Evolutionary conservation across 495 filamentous ascomycete species (phyloP), one percentile per base, ranked within the genome.

Genomic region (Extremus antarcticus): DNA sequence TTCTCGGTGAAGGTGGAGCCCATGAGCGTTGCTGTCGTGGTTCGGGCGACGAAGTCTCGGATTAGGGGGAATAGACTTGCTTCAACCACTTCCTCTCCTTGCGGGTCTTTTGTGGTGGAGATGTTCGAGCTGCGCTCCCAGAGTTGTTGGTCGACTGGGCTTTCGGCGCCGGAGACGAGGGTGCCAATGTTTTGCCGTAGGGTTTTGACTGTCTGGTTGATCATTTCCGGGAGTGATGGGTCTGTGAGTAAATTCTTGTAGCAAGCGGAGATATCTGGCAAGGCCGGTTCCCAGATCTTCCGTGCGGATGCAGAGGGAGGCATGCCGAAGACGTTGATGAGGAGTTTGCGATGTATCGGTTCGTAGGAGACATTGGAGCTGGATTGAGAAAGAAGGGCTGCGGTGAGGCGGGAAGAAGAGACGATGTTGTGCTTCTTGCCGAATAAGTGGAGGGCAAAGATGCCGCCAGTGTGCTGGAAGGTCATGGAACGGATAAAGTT

Each of bases 131-230:
- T 69, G 2, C 79, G 76, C 63, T 86, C 83, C 82, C 83, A 85
- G 0, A 65, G 67, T 52, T 70, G 70, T 57, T 83, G 77, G 57
- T 87, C 82, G 23, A 85, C 77, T 3, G 74, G 62, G 45, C 79
- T 80, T n/a, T 70, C 66, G 35, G 68, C 73, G 57, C 82, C 83
- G 4, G 76, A 78, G 23, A 85, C 77, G 25, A 86, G 56, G 50
- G 78, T 74, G 57, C 73, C 58, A 53, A 75, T 53, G 65, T 73
- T 51, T 54, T 66, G 51, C 70, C 74, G 55, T 2, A 83, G 59
- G 17, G 67, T 55, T 0, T 55, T 55, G n/a, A 68, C 60, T 9
- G 71, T 71, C 1, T 58, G 29, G 1, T 59, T 49, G 2, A 74
- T 68, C 16, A 73, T 61, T 16, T 74, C 67, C 19, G 66, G 65